A percentile compares a stretch with the other conserved stretches of the same genome.
These are phyloP conservation scores for Paulownia fortunei DNA, from an alignment of 257 asterid genomes.

Conservation along the genomic window DNA sequence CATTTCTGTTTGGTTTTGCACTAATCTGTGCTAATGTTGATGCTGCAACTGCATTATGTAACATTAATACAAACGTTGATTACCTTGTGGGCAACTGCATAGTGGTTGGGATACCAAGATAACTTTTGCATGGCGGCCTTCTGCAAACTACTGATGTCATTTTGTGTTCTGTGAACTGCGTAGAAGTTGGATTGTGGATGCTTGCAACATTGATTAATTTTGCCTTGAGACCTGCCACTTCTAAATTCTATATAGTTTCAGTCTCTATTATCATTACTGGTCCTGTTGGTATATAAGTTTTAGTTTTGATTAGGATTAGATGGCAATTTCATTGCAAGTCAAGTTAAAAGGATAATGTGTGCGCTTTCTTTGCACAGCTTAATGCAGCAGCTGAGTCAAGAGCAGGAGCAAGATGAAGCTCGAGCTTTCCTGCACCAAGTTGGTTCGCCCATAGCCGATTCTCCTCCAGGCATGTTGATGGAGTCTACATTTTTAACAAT, in stretches of 20 bases:
- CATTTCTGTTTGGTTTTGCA: background rate
- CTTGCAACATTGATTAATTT: too few relatives aligned
- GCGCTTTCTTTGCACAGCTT: conserved; percentile 50
- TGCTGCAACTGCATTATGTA: background rate
- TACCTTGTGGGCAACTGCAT: background rate
- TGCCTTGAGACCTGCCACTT: background rate
- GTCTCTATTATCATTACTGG: too few relatives aligned
- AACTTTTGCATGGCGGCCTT: background rate
- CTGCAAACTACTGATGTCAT: background rate
- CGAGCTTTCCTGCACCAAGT: conserved; percentile 68
- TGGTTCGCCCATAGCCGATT: conserved; percentile 76
- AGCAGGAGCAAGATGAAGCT: conserved; percentile 73
- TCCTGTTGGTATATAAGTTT: background rate
- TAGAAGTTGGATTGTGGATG: background rate
- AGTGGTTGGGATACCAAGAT: background rate
- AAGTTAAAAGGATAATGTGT: background rate
- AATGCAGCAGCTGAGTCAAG: conserved; percentile 84
- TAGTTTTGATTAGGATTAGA: background rate
- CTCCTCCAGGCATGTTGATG: conserved; percentile 77
- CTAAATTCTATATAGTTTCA: conserved; percentile 40
- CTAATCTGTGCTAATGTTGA: background rate
- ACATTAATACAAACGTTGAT: background rate
- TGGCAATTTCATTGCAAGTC: background rate
- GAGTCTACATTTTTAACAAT: background rate
- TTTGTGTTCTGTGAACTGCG: background rate